Evolutionary conservation across 2,329 filamentous ascomycete species (phyloP), one percentile per base, ranked within the genome.

Genomic region (Aulographum hederae): DNA sequence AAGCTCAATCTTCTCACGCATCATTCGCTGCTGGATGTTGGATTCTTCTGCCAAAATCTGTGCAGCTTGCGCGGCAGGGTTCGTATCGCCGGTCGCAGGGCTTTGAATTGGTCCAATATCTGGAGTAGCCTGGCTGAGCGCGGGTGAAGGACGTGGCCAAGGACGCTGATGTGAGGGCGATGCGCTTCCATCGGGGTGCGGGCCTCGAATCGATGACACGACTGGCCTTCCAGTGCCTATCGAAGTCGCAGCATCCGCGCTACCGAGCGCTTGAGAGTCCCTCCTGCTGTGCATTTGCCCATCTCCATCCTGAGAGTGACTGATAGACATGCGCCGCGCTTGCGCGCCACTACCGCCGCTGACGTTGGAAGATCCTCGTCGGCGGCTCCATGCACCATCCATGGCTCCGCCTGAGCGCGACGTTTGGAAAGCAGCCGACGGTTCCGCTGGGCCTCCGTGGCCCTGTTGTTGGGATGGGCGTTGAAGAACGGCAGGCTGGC

Each of bases 321-420:
- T 58, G 40, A 65, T 57, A 1, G 69, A 73, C 57, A 67, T 64
- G 20, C 77, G 70, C 41, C 76, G 68, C 42, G 66, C 65, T 39
- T 73, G 69, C 23, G 69, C 65, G 37, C 77, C 76, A 50, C 82
- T 92, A 36, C 78, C 79, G 34, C 81, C 84, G 50, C 85, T 94
- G 26, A 92, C 77, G 46, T 84, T 91, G 2, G 86, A 95, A 12
- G 86, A 94, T 35, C 78, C 78, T 39, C 86, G 74, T 38, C 84
- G 73, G 40, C 84, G 73, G 23, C 65, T 67, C 60, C 79, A 85
- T 10, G 60, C 52, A 21, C 52, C 55, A 37, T 70, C 72, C 40
- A 78, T 73, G 37, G 78, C 73, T 12, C 57, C 62, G 40, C 62
- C 71, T 21, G 68, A 67, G 37, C 82, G 69, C 41, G 69, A 72